phyloP scores from a whole-genome alignment of 768 basidiomycete genomes.

The Xerocomus brunneocitrinus region DNA sequence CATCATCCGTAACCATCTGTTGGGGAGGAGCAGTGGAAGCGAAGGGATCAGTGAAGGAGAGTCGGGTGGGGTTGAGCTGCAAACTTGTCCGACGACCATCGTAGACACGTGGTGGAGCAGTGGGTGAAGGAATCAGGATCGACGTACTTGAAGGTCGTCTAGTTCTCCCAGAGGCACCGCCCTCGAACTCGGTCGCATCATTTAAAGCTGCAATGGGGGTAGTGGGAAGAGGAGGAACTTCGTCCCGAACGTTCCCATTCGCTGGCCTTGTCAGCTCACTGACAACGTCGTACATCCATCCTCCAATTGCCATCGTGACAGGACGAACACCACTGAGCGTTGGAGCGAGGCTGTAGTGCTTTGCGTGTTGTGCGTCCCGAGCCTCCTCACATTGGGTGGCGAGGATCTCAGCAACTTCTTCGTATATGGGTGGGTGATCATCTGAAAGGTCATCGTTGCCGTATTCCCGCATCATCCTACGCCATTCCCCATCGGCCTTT shows the following conservation, averaged over 20 bases:
- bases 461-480: slow-evolving; percentile 62
- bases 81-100: slow-evolving; percentile 42
- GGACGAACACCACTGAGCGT: slow-evolving; percentile 42
- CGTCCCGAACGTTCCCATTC: not conserved
- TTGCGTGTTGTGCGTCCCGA: slow-evolving; percentile 18
- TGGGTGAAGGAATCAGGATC: slow-evolving; percentile 33
- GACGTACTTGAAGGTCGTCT: slow-evolving; percentile 32
- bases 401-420: slow-evolving; percentile 43
- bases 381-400: slow-evolving; percentile 45
- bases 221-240: slow-evolving; percentile 19
- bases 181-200: slow-evolving; percentile 18
- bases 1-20: slow-evolving; percentile 33
- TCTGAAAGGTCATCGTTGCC: slow-evolving; percentile 36
- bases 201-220: slow-evolving; percentile 17
- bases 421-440: slow-evolving; percentile 26
- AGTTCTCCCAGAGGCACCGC: slow-evolving; percentile 16
- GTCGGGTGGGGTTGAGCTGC: slow-evolving; percentile 61
- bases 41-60: slow-evolving; percentile 33
- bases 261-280: slow-evolving; percentile 51
- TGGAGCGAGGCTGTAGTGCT: slow-evolving; percentile 41
- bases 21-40: not conserved
- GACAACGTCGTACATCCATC: slow-evolving; percentile 83
- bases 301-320: slow-evolving; percentile 49
- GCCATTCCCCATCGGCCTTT: slow-evolving; percentile 58
- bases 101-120: slow-evolving; percentile 28